phyloP scores from a whole-genome alignment of 768 basidiomycete genomes.

The Amanita thiersii region DNA sequence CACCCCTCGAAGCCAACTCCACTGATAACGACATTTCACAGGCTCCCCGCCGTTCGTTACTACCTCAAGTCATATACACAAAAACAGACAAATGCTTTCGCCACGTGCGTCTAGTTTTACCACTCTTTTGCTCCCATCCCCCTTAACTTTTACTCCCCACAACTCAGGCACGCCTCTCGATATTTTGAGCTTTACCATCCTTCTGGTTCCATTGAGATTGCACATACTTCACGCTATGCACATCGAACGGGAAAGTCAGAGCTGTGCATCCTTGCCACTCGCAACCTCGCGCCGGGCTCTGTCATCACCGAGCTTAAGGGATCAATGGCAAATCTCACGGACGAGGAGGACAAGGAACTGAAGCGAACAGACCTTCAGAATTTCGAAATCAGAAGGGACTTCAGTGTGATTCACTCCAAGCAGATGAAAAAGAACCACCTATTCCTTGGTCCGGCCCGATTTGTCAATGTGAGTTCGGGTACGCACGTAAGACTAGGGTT shows the following conservation, averaged over 20 bases:
- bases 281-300: slow-evolving; percentile 52
- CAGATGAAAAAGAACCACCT: slow-evolving; percentile 90
- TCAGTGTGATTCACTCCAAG: slow-evolving; percentile 87
- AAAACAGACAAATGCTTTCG: slow-evolving; percentile 86
- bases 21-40: slow-evolving; percentile 23
- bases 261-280: slow-evolving; percentile 80
- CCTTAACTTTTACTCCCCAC: slow-evolving; percentile 16
- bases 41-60: slow-evolving; percentile 68
- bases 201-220: slow-evolving; percentile 77
- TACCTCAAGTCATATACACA: slow-evolving; percentile 70
- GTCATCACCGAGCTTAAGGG: slow-evolving; percentile 86
- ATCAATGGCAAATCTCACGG: slow-evolving; percentile 82
- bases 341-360: slow-evolving; percentile 80
- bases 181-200: slow-evolving; percentile 87
- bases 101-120: slow-evolving; percentile 61
- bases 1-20: slow-evolving; percentile 14
- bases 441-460: slow-evolving; percentile 86
- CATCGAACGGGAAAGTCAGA: slow-evolving; percentile 86
- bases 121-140: slow-evolving; percentile 13
- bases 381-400: slow-evolving; percentile 75
- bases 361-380: slow-evolving; percentile 75
- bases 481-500: slow-evolving; percentile 13
- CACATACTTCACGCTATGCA: slow-evolving; percentile 82
- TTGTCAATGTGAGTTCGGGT: slow-evolving; percentile 69
- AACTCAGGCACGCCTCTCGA: slow-evolving; percentile 71